These are phyloP conservation scores for Adenanthera pavonina DNA, from an alignment of 306 rosid genomes.

Conservation along the genomic window DNA sequence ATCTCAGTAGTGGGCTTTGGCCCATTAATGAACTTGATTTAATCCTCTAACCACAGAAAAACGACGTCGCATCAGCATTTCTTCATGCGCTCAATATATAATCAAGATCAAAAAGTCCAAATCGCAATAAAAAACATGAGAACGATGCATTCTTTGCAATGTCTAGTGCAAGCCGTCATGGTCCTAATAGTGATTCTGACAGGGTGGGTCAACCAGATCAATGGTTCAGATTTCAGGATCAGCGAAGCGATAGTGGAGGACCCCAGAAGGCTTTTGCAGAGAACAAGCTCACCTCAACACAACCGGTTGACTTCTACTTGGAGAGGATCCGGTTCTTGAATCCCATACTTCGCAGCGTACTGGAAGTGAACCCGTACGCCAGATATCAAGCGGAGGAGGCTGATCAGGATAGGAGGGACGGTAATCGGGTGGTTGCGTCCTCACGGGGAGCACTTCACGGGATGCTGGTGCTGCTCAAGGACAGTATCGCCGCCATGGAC, in stretches of 20 bases:
- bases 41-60: too few species aligned
- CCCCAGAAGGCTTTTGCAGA: slow-evolving; percentile 54
- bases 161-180: neutral
- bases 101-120: neutral
- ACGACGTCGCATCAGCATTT: too few species aligned
- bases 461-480: slow-evolving; percentile 64
- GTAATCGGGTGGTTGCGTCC: neutral
- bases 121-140: neutral
- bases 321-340: slow-evolving; percentile 48
- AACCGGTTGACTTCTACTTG: slow-evolving; percentile 59
- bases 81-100: too few species aligned
- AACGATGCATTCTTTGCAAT: too few species aligned
- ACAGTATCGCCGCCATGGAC: slow-evolving; percentile 61
- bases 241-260: slow-evolving; percentile 62
- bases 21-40: too few species aligned
- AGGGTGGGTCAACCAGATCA: slow-evolving; percentile 6
- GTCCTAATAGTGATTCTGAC: neutral
- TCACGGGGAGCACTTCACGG: slow-evolving; percentile 51
- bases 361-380: slow-evolving; percentile 77
- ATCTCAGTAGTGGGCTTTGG: too few species aligned
- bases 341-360: slow-evolving; percentile 62
- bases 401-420: slow-evolving; percentile 48
- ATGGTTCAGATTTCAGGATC: slow-evolving; percentile 40
- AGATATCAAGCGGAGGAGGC: slow-evolving; percentile 63
- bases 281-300: slow-evolving; percentile 49